phyloP scores from a whole-genome alignment of 1,284 basidiomycete species.

The Ustilago sp. region DNA sequence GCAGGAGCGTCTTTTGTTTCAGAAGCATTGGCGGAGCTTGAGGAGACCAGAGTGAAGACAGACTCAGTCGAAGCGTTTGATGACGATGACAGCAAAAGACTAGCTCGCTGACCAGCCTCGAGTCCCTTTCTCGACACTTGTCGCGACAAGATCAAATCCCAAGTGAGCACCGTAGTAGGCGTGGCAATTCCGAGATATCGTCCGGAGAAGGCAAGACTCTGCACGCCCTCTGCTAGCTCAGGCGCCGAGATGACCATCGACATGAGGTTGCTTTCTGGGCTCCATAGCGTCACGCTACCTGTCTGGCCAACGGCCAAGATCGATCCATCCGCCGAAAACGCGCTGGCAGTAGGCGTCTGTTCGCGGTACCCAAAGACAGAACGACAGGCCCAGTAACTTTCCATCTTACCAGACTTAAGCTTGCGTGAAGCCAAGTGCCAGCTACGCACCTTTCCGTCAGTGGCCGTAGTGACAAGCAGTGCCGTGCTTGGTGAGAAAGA shows the following conservation, averaged over 20 bases:
- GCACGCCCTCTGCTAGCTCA: conserved; percentile 39
- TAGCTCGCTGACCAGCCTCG: conserved; percentile 17
- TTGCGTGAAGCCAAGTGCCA: conserved; percentile 73
- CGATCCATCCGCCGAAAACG: conserved; percentile 88
- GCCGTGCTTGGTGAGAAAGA: conserved; percentile 73
- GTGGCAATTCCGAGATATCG: conserved; percentile 54
- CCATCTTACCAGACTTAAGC: conserved; percentile 57
- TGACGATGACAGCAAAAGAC: conserved; percentile 21
- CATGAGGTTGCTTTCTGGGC: conserved; percentile 78
- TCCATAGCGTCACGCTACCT: conserved; percentile 81
- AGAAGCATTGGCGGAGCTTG: neutral
- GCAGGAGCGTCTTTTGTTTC: conserved; percentile 6
- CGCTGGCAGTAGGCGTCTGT: conserved; percentile 70
- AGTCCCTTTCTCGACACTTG: conserved; percentile 40
- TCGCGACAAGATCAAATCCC: conserved; percentile 61
- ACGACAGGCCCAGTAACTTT: conserved; percentile 64
- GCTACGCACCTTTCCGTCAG: conserved; percentile 78
- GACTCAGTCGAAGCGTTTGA: conserved; percentile 7
- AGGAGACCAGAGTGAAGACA: conserved; percentile 32
- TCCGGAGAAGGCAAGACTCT: conserved; percentile 50
- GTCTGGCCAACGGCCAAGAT: conserved; percentile 82
- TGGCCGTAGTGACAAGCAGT: conserved; percentile 76
- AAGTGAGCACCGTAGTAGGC: conserved; percentile 41
- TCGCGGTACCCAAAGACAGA: conserved; percentile 63
- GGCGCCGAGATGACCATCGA: conserved; percentile 74